Evolutionary conservation across 192 early-diverging fungal species (phyloP), one percentile per base, ranked within the genome.

Genomic region (Podila epigama): DNA sequence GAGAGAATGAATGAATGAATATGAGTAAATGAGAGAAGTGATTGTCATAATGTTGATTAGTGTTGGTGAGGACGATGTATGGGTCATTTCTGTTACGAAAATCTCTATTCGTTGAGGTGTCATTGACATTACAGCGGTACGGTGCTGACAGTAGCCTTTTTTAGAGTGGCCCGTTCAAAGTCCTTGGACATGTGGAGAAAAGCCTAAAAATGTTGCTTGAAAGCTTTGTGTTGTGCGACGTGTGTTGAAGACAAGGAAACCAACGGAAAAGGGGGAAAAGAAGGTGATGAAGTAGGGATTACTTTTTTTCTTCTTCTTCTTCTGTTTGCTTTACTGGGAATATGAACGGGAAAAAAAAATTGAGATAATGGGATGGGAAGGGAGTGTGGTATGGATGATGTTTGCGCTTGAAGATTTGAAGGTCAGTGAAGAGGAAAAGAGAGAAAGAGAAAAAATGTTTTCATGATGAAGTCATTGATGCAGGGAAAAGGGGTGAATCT

Each of bases 101-200:
- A 42, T n/a, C 12, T 42, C 12, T 42, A 42, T 16, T 16, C 12
- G n/a, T 12, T n/a, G 3, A n/a, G n/a, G n/a, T 42, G 41, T 42
- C 13, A 12, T 33, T 31, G 6, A 36, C 15, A 51, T 61, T 72
- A 72, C 70, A 42, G 25, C 8, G 70, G 70, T 1, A 41, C 9
- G 3, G 62, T 72, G 37, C 50, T 59, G 51, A 72, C 70, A 16
- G 39, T 42, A 20, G 70, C 28, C 54, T 72, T 72, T 34, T 57
- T 64, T 22, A 60, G 25, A 3, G 70, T 58, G 12, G 61, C 70
- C 25, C 35, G 55, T 31, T 72, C 62, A 10, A 72, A 59, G 33
- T 56, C 44, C 60, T 60, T 66, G 51, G 51, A 41, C 40, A 53
- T 63, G 52, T 37, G 50, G 32, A 50, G 33, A 22, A 15, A 48